Base-by-base conservation (phyloP, 805 yeast genomes). In the Candida arabinofermentans region DNA sequence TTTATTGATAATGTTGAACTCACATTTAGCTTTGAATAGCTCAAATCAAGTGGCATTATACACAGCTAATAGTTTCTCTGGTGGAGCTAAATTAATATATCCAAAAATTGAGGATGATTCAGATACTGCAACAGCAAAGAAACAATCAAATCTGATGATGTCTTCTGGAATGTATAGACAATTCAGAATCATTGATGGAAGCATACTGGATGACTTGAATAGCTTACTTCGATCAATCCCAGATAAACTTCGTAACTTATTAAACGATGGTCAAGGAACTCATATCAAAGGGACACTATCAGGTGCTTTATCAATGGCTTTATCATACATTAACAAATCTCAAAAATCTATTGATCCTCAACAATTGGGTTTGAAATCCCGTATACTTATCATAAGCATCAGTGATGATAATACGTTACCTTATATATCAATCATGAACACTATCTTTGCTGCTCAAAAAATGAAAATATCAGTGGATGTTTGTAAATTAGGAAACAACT, bases 401-500 rank as follows among this genome's bases (percentile, higher is more conserved):
- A 79, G 83, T 49, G 87, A 80, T 47, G 89, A 87, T 53, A 81
- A 79, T 42, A 79, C 88, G 5, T 69, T 87, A 39, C 87, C 86
- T 43, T 95, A 93, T 61, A 86, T 91, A 34, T 86, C 97, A 4
- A 81, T 88, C 34, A 93, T 93, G 98, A 93, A 93, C 62, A 75
- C 93, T 45, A 91, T 93, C 24, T 93, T 93, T 65, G 91, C 97
- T 0, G 96, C 98, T 0, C 96, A 93, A 52, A 91, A 90, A 62
- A 76, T 85, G 84, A 83, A 81, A 53, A 78, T 90, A 14, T 85
- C 96, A 2, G 80, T 93, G 18, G 98, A 93, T 61, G 90, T 90
- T 10, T 91, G 95, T 46, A 89, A 90, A 55, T 67, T 93, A 23
- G 83, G 83, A 1, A 50, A 56, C 8, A 78, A 78, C 47, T 81